A percentile compares a stretch with the other conserved stretches of the same genome.
Conservation (phyloP, 352 stramenopile species). For the Blastocystis sp. region DNA sequence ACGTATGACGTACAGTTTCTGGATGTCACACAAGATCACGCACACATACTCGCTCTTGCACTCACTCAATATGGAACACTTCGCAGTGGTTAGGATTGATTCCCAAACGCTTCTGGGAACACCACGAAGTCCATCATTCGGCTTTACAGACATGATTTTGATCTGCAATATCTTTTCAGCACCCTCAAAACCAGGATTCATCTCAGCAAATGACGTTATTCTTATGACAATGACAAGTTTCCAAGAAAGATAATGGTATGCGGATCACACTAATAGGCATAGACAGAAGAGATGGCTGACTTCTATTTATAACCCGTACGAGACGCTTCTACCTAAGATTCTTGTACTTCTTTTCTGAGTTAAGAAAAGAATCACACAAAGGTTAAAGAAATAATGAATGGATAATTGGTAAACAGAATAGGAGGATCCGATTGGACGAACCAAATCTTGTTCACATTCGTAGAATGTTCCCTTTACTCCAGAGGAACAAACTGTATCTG, state of each 20-base stretch:
- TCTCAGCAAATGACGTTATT: slow-evolving; percentile 17
- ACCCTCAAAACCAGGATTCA: slow-evolving; percentile 85
- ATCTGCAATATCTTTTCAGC: slow-evolving; percentile 95
- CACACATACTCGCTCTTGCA: slow-evolving; percentile 92
- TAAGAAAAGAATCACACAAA: background rate
- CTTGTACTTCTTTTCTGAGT: background rate
- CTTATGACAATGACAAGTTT: background rate
- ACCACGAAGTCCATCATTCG: slow-evolving; percentile 81
- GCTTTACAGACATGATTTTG: slow-evolving; percentile 79
- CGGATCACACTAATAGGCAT: background rate
- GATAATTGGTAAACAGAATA: background rate
- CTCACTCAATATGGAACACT: slow-evolving; percentile 92
- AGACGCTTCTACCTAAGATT: background rate
- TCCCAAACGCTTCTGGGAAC: slow-evolving; percentile 84
- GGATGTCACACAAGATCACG: slow-evolving; percentile 81
- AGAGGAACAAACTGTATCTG: too few relatives aligned
- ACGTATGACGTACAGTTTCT: slow-evolving; percentile 73
- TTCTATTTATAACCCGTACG: background rate
- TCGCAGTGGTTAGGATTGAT: slow-evolving; percentile 86
- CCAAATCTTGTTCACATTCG: too few relatives aligned
- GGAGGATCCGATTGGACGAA: too few relatives aligned
- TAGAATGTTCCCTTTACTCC: too few relatives aligned
- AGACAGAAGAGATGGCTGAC: background rate
- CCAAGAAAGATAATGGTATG: background rate
- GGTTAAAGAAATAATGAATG: background rate